These are phyloP conservation scores for Lipomyces kockii DNA, from an alignment of 805 yeast genomes.

Conservation along the genomic window DNA sequence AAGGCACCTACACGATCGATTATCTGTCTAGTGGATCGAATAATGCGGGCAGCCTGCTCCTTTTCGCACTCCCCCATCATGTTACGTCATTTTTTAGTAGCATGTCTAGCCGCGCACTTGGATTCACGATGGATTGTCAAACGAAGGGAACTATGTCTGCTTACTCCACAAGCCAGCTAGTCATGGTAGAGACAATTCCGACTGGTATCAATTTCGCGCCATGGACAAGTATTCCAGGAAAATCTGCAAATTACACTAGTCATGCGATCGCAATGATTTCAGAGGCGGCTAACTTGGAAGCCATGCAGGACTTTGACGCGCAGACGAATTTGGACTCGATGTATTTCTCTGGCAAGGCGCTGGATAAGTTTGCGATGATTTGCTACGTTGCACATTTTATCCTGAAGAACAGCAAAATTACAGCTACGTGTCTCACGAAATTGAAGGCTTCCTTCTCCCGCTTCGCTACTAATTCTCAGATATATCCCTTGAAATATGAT, in stretches of 20 bases:
- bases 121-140: slow-evolving; percentile 51
- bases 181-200: slow-evolving; percentile 49
- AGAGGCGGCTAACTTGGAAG: slow-evolving; percentile 57
- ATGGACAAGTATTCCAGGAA: slow-evolving; percentile 56
- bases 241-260: slow-evolving; percentile 48
- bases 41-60: slow-evolving; percentile 51
- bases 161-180: slow-evolving; percentile 43
- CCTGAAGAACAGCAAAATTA: slow-evolving; percentile 58
- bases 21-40: slow-evolving; percentile 44
- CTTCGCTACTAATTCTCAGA: slow-evolving; percentile 72
- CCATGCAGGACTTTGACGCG: slow-evolving; percentile 58
- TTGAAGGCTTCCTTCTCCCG: slow-evolving; percentile 70
- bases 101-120: slow-evolving; percentile 43
- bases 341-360: slow-evolving; percentile 85
- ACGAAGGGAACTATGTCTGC: slow-evolving; percentile 52
- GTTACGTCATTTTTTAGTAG: slow-evolving; percentile 48
- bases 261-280: slow-evolving; percentile 51
- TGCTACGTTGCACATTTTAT: slow-evolving; percentile 72
- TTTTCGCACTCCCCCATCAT: slow-evolving; percentile 76
- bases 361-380: slow-evolving; percentile 90
- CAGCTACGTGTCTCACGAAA: slow-evolving; percentile 57
- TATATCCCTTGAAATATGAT: slow-evolving; percentile 77
- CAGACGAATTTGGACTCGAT: slow-evolving; percentile 76
- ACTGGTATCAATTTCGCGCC: slow-evolving; percentile 58
- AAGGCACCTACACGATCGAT: slow-evolving; percentile 19